Conservation (phyloP, 306 rosid species). For the Rosa chinensis region DNA sequence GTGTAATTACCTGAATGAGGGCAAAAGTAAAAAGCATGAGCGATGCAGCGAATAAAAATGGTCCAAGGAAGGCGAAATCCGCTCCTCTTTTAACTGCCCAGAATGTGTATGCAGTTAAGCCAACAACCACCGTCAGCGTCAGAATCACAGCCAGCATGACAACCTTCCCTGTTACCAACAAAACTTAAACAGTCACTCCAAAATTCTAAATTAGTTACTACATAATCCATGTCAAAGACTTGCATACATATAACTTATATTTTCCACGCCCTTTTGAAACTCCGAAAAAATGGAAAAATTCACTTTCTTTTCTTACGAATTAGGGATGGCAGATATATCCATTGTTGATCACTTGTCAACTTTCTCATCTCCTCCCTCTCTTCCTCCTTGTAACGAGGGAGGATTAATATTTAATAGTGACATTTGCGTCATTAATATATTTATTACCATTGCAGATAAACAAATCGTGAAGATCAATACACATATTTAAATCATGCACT, state of each 20-base stretch:
- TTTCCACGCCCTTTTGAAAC: neutral
- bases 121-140: slow-evolving; percentile 26
- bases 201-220: neutral
- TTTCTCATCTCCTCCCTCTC: neutral
- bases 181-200: neutral
- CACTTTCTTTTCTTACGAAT: neutral
- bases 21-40: slow-evolving; percentile 25
- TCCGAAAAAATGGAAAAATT: neutral
- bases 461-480: neutral
- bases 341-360: too few species aligned
- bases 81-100: slow-evolving; percentile 40
- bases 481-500: neutral
- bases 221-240: neutral
- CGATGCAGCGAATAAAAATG: slow-evolving; percentile 37
- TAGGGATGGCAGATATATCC: neutral
- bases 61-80: slow-evolving; percentile 37
- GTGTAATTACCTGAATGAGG: slow-evolving; percentile 31
- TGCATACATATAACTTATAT: neutral
- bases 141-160: slow-evolving; percentile 30
- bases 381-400: neutral
- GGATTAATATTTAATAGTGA: too few species aligned
- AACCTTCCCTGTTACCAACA: slow-evolving; percentile 25
- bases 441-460: neutral
- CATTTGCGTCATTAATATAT: too few species aligned
- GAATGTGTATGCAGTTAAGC: slow-evolving; percentile 40